phyloP scores from a whole-genome alignment of 2,329 filamentous ascomycete species.

The Elsinoe necatrix region DNA sequence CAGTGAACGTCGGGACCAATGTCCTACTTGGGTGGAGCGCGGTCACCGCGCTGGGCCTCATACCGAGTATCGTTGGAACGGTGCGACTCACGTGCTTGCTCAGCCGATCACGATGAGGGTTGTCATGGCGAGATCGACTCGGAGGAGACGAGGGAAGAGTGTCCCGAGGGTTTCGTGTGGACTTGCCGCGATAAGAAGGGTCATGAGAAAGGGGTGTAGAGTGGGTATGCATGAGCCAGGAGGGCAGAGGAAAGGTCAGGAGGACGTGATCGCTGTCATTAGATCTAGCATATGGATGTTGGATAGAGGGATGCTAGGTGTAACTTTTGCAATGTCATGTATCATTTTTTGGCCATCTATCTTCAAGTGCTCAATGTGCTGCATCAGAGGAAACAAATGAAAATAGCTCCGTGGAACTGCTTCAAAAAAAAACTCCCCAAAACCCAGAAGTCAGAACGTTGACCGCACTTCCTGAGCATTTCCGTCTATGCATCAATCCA shows the following conservation, averaged over 20 bases:
- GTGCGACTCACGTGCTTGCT: conserved; percentile 17
- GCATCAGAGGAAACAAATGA: not conserved
- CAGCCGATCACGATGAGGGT: conserved; percentile 27
- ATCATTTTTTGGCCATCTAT: conserved; percentile 12
- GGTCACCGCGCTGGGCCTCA: not conserved
- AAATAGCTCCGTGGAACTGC: conserved; percentile 7
- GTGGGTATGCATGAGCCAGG: not conserved
- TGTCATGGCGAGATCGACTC: conserved; percentile 26
- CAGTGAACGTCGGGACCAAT: not conserved
- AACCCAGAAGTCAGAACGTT: not conserved
- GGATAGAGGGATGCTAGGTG: not conserved
- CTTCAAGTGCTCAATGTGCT: not conserved
- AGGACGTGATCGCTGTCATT: not conserved
- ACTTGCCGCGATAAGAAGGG: conserved; percentile 23
- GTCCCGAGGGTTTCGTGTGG: conserved; percentile 27
- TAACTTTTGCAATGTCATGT: conserved; percentile 5
- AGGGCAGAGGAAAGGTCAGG: not conserved
- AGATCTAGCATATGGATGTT: no score
- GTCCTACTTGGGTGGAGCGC: not conserved
- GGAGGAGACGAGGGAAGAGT: conserved; percentile 21
- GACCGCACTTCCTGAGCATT: not conserved
- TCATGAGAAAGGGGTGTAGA: conserved; percentile 6
- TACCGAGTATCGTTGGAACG: not conserved
- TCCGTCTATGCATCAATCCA: not conserved
- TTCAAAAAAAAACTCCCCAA: not conserved